phyloP scores from a whole-genome alignment of 805 yeast genomes.

The Torulaspora franciscae region DNA sequence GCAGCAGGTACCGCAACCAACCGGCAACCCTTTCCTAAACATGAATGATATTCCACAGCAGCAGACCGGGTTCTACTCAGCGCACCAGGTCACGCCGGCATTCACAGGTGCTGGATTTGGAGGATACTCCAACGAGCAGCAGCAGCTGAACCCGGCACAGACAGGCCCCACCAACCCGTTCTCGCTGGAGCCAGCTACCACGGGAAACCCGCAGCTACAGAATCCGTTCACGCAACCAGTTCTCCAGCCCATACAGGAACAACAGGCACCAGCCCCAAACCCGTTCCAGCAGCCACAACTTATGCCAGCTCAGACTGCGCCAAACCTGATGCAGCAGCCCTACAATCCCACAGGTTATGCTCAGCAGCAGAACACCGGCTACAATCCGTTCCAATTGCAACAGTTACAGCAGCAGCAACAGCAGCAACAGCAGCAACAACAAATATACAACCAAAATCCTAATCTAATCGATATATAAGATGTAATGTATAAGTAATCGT shows the following conservation, averaged over 20 bases:
- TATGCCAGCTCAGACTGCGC: constrained; percentile 5
- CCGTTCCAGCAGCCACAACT: constrained; percentile 8
- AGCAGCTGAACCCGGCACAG: constrained; percentile 14
- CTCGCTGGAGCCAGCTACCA: constrained; percentile 23
- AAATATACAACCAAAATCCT: constrained; percentile 19
- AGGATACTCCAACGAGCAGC: constrained; percentile 39
- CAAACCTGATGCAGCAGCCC: background rate
- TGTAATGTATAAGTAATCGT: constrained; percentile 1
- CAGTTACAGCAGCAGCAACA: constrained; percentile 10
- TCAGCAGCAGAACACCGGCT: constrained; percentile 9
- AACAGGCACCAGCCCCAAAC: constrained; percentile 7
- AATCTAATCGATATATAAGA: constrained; percentile 32
- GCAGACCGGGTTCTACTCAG: constrained; percentile 29
- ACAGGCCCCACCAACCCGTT: constrained; percentile 40
- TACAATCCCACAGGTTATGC: constrained; percentile 11
- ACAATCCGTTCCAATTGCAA: constrained; percentile 12
- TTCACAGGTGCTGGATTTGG: constrained; percentile 61
- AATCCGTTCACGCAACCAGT: constrained; percentile 21
- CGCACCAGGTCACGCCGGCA: constrained; percentile 31
- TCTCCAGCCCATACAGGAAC: constrained; percentile 10
- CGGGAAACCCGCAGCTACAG: constrained; percentile 5
- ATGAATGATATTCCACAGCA: constrained; percentile 17
- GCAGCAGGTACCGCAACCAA: constrained; percentile 18
- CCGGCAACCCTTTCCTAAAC: constrained; percentile 19
- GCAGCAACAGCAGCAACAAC: constrained; percentile 15